Evolutionary conservation across 306 rosid genomes (phyloP), one percentile per base, ranked within the genome.

Genomic region (Nissolia schottii): DNA sequence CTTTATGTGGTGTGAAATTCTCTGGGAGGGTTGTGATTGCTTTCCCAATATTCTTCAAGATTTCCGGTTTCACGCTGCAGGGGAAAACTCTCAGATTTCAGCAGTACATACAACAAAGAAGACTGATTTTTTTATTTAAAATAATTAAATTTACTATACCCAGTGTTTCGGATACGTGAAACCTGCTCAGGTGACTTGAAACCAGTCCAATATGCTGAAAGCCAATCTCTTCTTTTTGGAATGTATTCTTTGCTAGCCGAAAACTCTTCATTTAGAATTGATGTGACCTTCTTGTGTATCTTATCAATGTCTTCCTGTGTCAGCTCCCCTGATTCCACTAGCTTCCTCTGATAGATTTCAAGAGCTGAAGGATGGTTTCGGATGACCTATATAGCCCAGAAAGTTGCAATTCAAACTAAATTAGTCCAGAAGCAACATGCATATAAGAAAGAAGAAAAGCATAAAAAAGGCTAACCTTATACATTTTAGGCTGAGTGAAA

Each of bases 401-500:
- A 77, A 35, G 22, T 29, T 75, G 70, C 73, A 55, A 35, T 61
- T 71, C 54, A 29, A 51, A 71, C 41, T n/a, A n/a, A 65, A 77
- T 53, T 59, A 46, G 70, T 60, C 61, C 9, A 49, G 43, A 61
- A 70, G 14, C 53, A 73, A 41, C 58, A 41, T 40, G 69, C 43
- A 69, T 23, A 38, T 19, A 46, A 43, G 20, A 70, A n/a, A n/a
- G n/a, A 60, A n/a, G n/a, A n/a, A n/a, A n/a, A n/a, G n/a, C 27
- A 50, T 37, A 7, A 40, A 55, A 37, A 61, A 51, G 40, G 77
- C 96, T 65, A 23, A 94, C 99, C 99, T 94, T 81, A 67, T 94
- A 91, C 98, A 94, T 91, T 78, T 91, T 89, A 66, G 98, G 98
- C 81, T 94, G 98, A 0, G 98, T 94, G 82, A 94, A 94, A 29